These are phyloP conservation scores for Mycena albidolilacea DNA, from an alignment of 768 basidiomycete genomes.

Conservation along the genomic window DNA sequence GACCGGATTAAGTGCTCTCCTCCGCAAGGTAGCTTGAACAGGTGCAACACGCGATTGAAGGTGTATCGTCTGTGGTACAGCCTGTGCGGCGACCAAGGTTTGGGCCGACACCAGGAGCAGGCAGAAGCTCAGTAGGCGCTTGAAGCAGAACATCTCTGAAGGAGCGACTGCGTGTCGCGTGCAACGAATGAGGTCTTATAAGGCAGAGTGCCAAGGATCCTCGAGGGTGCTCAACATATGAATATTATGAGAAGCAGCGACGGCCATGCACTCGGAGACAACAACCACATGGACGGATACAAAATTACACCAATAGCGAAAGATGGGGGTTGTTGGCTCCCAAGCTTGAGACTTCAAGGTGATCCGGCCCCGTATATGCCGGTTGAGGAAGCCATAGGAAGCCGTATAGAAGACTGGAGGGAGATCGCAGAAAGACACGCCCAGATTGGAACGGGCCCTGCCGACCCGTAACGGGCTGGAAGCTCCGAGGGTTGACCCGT, in stretches of 20 bases:
- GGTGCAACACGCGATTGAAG: constrained; percentile 38
- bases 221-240: not conserved
- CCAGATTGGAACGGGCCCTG: too few species aligned
- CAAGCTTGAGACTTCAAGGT: not conserved
- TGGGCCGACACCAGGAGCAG: constrained; percentile 20
- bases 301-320: constrained; percentile 12
- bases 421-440: not conserved
- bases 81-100: constrained; percentile 19
- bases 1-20: constrained; percentile 55
- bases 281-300: constrained; percentile 14
- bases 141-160: constrained; percentile 27
- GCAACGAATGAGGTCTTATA: constrained; percentile 2
- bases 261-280: constrained; percentile 9
- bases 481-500: too few species aligned
- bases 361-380: not conserved
- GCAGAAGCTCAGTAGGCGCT: constrained; percentile 24
- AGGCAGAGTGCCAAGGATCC: not conserved
- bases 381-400: not conserved
- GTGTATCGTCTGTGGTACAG: constrained; percentile 30
- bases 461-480: too few species aligned
- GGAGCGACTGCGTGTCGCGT: not conserved
- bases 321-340: constrained; percentile 8
- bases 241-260: constrained; percentile 8
- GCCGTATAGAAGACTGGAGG: not conserved
- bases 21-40: constrained; percentile 42